Percentiles rank a stretch among this genome's conserved stretches.
phyloP scores from a whole-genome alignment of 495 filamentous ascomycete genomes.

The Paragyromitra xinjiangensis region DNA sequence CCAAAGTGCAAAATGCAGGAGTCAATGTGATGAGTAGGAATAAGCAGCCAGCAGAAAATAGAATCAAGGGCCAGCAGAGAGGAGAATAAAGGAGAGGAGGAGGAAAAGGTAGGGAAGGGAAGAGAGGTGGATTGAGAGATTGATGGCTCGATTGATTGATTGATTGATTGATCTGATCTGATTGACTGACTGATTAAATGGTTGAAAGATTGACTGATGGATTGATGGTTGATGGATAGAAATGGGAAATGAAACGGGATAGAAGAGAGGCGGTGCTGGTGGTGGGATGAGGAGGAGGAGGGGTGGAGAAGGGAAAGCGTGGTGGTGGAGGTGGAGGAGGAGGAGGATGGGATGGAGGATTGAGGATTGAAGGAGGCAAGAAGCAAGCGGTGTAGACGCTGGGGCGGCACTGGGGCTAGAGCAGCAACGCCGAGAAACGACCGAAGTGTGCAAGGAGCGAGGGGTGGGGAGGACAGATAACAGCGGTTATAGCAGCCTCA shows the following conservation, averaged over 20 bases:
- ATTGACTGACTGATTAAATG: background rate
- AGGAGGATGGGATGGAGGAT: background rate
- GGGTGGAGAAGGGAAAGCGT: background rate
- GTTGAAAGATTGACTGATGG: conserved; percentile 1
- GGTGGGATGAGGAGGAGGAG: conserved; percentile 14
- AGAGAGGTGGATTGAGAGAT: conserved; percentile 10
- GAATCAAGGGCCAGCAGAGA: conserved; percentile 3
- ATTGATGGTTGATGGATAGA: conserved; percentile 6
- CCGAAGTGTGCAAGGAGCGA: conserved; percentile 7
- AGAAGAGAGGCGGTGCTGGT: conserved; percentile 8
- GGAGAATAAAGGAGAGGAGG: conserved; percentile 3
- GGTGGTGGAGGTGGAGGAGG: conserved; percentile 11
- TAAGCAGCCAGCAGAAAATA: conserved; percentile 19
- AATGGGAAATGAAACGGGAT: conserved; percentile 4
- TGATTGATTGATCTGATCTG: conserved; percentile 7
- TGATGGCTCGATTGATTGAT: background rate
- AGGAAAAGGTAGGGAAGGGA: background rate
- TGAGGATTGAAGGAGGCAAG: conserved; percentile 31
- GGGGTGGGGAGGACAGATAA: conserved; percentile 19
- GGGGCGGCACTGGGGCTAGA: conserved; percentile 42
- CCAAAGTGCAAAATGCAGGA: conserved; percentile 21
- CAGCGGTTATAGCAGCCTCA: background rate
- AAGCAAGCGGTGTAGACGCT: conserved; percentile 54
- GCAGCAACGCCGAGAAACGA: conserved; percentile 36
- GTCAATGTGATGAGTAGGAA: conserved; percentile 23